A percentile compares a stretch with the other conserved stretches of the same genome.
These are phyloP conservation scores for Metschnikowia peoriensis DNA, from an alignment of 805 yeast genomes.

Conservation along the genomic window DNA sequence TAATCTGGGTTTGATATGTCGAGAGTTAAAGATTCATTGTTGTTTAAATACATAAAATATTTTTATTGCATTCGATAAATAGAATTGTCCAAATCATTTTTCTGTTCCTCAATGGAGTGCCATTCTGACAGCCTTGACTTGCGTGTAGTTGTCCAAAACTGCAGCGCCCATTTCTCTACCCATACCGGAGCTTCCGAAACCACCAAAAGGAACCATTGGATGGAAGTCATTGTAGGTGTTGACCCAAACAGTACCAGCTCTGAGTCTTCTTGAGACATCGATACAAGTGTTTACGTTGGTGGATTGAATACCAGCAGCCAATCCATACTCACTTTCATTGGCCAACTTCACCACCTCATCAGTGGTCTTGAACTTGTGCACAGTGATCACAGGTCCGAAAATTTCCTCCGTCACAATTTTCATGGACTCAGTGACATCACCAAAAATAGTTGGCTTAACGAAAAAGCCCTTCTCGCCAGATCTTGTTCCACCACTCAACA, in stretches of 20 bases:
- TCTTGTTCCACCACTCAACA: conserved; percentile 73
- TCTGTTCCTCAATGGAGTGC: conserved; percentile 21
- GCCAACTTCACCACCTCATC: conserved; percentile 80
- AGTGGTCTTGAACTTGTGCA: conserved; percentile 74
- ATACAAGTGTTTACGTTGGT: conserved; percentile 70
- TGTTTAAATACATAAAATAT: too few relatives aligned
- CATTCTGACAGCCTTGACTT: conserved; percentile 79
- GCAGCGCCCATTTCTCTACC: conserved; percentile 94
- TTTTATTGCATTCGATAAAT: not conserved
- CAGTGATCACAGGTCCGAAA: conserved; percentile 90
- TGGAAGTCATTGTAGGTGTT: conserved; percentile 90
- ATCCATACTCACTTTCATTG: conserved; percentile 79
- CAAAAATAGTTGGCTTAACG: conserved; percentile 79
- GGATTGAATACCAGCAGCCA: conserved; percentile 91
- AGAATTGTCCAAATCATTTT: not conserved
- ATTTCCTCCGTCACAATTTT: conserved; percentile 84
- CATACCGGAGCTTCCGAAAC: conserved; percentile 83
- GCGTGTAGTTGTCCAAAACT: conserved; percentile 82
- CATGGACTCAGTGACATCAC: conserved; percentile 73
- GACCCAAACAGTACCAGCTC: conserved; percentile 90
- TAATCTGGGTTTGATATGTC: too few relatives aligned
- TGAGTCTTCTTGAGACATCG: conserved; percentile 67
- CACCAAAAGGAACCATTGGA: conserved; percentile 88
- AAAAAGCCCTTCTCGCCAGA: conserved; percentile 58
- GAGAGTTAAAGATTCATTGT: too few relatives aligned